Percentiles rank a stretch among this genome's conserved stretches.
Conservation (phyloP, 495 filamentous ascomycete genomes). For the Penicillium coffeae region DNA sequence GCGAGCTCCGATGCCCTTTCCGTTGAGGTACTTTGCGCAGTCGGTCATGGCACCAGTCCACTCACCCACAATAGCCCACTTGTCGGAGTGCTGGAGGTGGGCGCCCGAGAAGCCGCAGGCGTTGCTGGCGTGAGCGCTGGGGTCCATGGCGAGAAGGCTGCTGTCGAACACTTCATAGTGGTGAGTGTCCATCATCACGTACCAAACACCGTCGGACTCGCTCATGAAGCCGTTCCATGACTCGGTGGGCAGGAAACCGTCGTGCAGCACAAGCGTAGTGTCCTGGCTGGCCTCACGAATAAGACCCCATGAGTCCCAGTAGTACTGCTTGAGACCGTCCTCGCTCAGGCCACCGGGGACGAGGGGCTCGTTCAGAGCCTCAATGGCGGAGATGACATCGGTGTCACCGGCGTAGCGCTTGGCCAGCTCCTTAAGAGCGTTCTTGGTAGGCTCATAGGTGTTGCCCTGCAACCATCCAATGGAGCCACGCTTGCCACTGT, state of each 20-base stretch:
- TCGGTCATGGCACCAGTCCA: constrained; percentile 70
- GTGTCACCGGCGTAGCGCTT: constrained; percentile 55
- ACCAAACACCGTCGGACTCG: constrained; percentile 44
- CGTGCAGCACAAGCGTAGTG: constrained; percentile 59
- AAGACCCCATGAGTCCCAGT: constrained; percentile 57
- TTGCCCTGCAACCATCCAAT: constrained; percentile 61
- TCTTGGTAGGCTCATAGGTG: constrained; percentile 53
- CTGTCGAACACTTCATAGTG: constrained; percentile 67
- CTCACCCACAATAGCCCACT: constrained; percentile 70
- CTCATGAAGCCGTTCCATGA: constrained; percentile 73
- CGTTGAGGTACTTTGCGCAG: constrained; percentile 71
- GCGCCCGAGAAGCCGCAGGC: constrained; percentile 48
- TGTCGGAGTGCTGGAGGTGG: constrained; percentile 55
- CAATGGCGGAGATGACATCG: constrained; percentile 66
- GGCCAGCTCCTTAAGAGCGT: constrained; percentile 55
- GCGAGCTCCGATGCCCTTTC: constrained; percentile 61
- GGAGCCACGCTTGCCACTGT: constrained; percentile 61
- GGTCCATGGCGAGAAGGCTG: constrained; percentile 48
- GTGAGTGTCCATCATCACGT: constrained; percentile 66
- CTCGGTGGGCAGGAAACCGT: constrained; percentile 61
- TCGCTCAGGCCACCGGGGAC: constrained; percentile 52
- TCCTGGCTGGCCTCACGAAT: constrained; percentile 48
- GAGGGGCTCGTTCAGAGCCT: constrained; percentile 69
- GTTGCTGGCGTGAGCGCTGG: constrained; percentile 45
- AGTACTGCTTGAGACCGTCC: constrained; percentile 55